A percentile compares a stretch with the other conserved stretches of the same genome.
These are phyloP conservation scores for Penicillium paradoxum DNA, from an alignment of 495 filamentous ascomycete species.

Conservation along the genomic window DNA sequence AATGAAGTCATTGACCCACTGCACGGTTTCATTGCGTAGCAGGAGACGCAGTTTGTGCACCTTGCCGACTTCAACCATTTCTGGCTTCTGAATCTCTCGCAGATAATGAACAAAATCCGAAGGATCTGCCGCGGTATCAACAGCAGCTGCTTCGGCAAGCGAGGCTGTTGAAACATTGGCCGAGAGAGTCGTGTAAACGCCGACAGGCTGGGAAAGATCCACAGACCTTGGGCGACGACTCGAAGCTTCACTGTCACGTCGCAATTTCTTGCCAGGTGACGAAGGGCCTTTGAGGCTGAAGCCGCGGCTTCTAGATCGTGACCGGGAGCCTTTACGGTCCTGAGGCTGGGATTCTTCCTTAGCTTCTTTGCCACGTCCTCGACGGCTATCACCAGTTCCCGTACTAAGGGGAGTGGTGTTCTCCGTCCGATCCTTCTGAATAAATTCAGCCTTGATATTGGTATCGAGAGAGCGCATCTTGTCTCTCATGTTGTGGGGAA, in stretches of 20 bases:
- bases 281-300: constrained; percentile 64
- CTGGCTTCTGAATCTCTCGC: constrained; percentile 68
- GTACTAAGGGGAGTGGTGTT: constrained; percentile 39
- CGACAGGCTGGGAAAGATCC: constrained; percentile 39
- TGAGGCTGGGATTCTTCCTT: constrained; percentile 31
- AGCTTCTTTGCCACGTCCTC: constrained; percentile 37
- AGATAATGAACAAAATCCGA: constrained; percentile 81
- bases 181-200: constrained; percentile 43
- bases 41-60: constrained; percentile 89
- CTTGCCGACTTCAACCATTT: constrained; percentile 84
- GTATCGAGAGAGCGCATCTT: constrained; percentile 87
- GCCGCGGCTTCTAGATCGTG: constrained; percentile 69
- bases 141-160: constrained; percentile 36
- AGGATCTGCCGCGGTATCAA: constrained; percentile 52
- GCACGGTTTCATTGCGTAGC: constrained; percentile 87
- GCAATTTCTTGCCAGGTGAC: constrained; percentile 53
- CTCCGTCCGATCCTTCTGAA: constrained; percentile 77
- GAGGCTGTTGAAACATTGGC: constrained; percentile 40
- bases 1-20: constrained; percentile 92
- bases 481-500: constrained; percentile 86
- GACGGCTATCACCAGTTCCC: constrained; percentile 36
- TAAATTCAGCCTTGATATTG: constrained; percentile 91
- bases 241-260: constrained; percentile 40
- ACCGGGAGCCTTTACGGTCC: constrained; percentile 49
- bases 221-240: constrained; percentile 40